These are phyloP conservation scores for Phoenix roebelenii DNA, from an alignment of 176 grass and related monocot genomes.

Conservation along the genomic window DNA sequence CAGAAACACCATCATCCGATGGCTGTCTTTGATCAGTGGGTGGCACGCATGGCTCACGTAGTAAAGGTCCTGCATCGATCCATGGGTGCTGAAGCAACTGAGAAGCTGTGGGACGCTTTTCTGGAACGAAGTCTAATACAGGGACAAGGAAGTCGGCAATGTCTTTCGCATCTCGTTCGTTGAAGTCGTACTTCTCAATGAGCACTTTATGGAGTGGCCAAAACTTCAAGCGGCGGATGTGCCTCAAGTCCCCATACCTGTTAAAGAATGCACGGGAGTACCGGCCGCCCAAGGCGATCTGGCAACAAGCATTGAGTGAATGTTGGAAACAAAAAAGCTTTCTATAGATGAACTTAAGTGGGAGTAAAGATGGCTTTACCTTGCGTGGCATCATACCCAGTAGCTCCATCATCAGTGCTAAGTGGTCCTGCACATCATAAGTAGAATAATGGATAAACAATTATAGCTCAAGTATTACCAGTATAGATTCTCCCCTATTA, in stretches of 20 bases:
- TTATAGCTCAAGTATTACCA: no score
- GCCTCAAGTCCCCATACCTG: slow-evolving; percentile 86
- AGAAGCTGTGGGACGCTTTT: slow-evolving; percentile 69
- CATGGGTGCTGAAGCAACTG: slow-evolving; percentile 86
- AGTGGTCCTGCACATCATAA: slow-evolving; percentile 64
- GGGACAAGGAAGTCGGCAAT: slow-evolving; percentile 87
- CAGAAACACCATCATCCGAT: slow-evolving; percentile 29
- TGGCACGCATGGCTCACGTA: slow-evolving; percentile 25
- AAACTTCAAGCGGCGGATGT: slow-evolving; percentile 80
- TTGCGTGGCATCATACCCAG: slow-evolving; percentile 98
- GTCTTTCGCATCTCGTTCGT: slow-evolving; percentile 46
- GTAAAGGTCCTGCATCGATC: slow-evolving; percentile 44
- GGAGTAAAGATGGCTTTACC: slow-evolving; percentile 25
- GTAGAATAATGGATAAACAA: background rate
- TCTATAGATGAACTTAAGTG: no score
- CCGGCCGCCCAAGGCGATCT: slow-evolving; percentile 91
- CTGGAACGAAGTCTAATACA: slow-evolving; percentile 89
- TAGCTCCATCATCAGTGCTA: slow-evolving; percentile 98
- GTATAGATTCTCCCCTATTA: no score
- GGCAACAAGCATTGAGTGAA: no score
- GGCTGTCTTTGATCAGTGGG: slow-evolving; percentile 15
- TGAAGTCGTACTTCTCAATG: slow-evolving; percentile 82
- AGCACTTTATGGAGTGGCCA: slow-evolving; percentile 97
- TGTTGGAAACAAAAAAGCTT: no score
- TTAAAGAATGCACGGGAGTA: slow-evolving; percentile 94